Base-by-base conservation (phyloP, 441 rosid species). In the Breynia disticha region DNA sequence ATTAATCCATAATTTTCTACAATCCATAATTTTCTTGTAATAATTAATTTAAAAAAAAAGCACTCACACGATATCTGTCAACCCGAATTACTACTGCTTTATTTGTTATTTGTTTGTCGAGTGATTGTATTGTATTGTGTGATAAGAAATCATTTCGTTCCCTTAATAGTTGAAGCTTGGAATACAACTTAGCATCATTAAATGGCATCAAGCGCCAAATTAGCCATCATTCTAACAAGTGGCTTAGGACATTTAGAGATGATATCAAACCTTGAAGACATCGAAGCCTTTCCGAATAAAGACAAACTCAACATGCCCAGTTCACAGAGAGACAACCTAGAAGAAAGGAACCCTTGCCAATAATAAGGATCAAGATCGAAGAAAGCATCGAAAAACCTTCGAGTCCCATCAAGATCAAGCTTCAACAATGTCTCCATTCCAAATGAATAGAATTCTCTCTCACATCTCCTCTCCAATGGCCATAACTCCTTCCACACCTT, bases 401-500 rank as follows among this genome's bases (percentile, higher is more conserved):
- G 72, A 2, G 72, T 78, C 43, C 82, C 82, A n/a, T 65, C 46
- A 35, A 81, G 52, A 54, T 84, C 76, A 16, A 81, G 80, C 67
- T 81, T 79, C 74, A 84, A 42, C 54, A 81, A 50, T 3, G 84
- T 79, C 72, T 84, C 93, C 93, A 84, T 84, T 7, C 87, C 86
- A 57, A 81, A 84, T 22, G 57, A 38, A 62, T 76, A 76, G 50
- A 72, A 81, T 39, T 84, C 79, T 59, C 86, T 72, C 2, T 19
- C 55, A 5, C 35, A 16, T 54, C 67, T 76, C 62, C 69, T 73
- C 43, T 81, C 83, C 47, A 49, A 43, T 39, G 91, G 76, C 87
- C 91, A 84, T 64, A 84, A 45, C 16, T 65, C 72, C 45, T 72
- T 69, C 87, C 91, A 84, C 28, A 71, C 80, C 56, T 55, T 72